Percentiles rank a stretch among this genome's conserved stretches.
phyloP scores from a whole-genome alignment of 768 basidiomycete species.

The Pholiota conissans region DNA sequence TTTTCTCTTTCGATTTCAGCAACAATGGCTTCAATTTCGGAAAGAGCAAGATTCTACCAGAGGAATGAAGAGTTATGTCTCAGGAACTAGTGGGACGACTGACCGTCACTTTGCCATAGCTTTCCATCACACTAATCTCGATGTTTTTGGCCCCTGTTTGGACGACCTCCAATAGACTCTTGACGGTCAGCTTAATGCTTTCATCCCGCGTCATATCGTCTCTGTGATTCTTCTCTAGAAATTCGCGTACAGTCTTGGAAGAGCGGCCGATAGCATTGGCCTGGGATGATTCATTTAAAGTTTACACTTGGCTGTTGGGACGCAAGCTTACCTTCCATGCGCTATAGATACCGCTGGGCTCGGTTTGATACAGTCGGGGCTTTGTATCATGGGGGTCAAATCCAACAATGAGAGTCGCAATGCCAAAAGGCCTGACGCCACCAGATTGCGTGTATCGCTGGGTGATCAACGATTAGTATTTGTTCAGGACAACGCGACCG shows the following conservation, averaged over 20 bases:
- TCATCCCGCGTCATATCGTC: constrained; percentile 88
- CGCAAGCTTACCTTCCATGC: constrained; percentile 84
- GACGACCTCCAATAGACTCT: constrained; percentile 94
- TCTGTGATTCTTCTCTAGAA: constrained; percentile 96
- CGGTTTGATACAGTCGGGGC: constrained; percentile 94
- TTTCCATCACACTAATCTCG: constrained; percentile 97
- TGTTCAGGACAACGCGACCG: background rate
- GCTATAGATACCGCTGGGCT: constrained; percentile 96
- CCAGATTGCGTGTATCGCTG: constrained; percentile 98
- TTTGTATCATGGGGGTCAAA: constrained; percentile 91
- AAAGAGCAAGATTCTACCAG: constrained; percentile 87
- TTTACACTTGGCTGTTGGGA: background rate
- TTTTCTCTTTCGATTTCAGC: constrained; percentile 95
- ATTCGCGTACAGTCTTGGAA: constrained; percentile 97
- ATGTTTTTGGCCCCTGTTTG: constrained; percentile 99
- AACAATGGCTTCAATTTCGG: constrained; percentile 91
- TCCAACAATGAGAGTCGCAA: constrained; percentile 94
- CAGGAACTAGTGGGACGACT: constrained; percentile 20
- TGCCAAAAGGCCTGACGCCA: constrained; percentile 97
- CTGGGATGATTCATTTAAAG: constrained; percentile 36
- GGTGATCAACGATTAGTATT: background rate
- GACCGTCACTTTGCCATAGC: constrained; percentile 91
- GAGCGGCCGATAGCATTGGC: constrained; percentile 98
- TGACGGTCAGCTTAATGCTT: constrained; percentile 92
- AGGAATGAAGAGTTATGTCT: background rate